Conservation (phyloP, 2,329 filamentous ascomycete species). For the Lecanicillium sp. region DNA sequence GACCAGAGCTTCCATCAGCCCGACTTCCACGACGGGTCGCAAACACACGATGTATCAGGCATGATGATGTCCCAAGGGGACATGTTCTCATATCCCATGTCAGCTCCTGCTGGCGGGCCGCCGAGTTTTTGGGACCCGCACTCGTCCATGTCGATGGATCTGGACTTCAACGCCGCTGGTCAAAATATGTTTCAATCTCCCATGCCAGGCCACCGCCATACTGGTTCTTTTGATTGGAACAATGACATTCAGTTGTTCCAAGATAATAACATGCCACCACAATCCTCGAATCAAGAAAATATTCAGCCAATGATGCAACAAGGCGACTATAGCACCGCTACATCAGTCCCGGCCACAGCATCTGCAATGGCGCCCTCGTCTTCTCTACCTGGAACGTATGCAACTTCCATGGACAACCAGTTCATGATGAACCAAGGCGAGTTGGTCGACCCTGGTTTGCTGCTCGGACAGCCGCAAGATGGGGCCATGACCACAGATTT, state of each 20-base stretch:
- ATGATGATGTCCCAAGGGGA: slow-evolving; percentile 42
- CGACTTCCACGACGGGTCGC: slow-evolving; percentile 40
- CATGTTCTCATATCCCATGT: slow-evolving; percentile 52
- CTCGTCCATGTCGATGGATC: slow-evolving; percentile 47
- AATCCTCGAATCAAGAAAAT: slow-evolving; percentile 26
- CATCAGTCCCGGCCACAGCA: not conserved
- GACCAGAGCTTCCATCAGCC: slow-evolving; percentile 44
- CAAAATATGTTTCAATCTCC: slow-evolving; percentile 32
- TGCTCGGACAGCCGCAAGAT: slow-evolving; percentile 45
- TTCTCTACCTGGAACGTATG: slow-evolving; percentile 32
- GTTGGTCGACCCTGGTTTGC: slow-evolving; percentile 51
- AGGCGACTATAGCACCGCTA: not conserved
- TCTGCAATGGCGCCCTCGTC: not conserved
- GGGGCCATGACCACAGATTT: slow-evolving; percentile 34
- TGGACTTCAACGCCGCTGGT: slow-evolving; percentile 44
- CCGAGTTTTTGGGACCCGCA: slow-evolving; percentile 51
- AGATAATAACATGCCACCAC: slow-evolving; percentile 27
- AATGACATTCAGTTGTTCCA: slow-evolving; percentile 47
- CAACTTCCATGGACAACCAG: slow-evolving; percentile 37
- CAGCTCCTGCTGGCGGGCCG: slow-evolving; percentile 43
- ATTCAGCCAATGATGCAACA: slow-evolving; percentile 17
- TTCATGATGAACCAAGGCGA: slow-evolving; percentile 39
- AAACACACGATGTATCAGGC: slow-evolving; percentile 39
- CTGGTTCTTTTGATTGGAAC: slow-evolving; percentile 50
- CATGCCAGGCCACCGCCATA: slow-evolving; percentile 31